Evolutionary conservation across 441 rosid species (phyloP), one percentile per base, ranked within the genome.

Genomic region (Biscutella laevigata): DNA sequence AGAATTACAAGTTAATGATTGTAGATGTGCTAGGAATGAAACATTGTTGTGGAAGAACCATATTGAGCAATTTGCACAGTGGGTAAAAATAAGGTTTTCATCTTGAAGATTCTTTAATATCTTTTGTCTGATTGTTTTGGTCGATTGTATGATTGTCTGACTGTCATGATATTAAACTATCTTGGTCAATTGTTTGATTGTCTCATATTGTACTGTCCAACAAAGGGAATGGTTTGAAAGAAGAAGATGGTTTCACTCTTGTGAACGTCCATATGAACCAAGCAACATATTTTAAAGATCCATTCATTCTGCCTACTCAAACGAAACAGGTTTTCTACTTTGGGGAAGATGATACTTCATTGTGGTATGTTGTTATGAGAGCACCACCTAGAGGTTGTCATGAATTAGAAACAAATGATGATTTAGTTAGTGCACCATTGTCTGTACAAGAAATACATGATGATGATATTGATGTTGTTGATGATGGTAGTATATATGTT

Each of bases 381-480:
- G 46, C 46, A 1, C 15, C 46, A 21, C 46, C 46, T 10, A 41
- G 46, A 11, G 46, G 28, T 2, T 41, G n/a, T 11, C 46, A 41
- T 12, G 46, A 41, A 5, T 22, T 41, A 22, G 16, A 41, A 9
- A 21, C 15, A 2, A 4, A 9, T 1, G 27, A 40, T 4, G 27
- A 40, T 0, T 19, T 40, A 0, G 27, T 40, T 1, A 2, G 27
- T 10, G 14, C 26, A 2, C 27, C 27, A 5, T 1, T 17, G 7
- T 5, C 9, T 4, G n/a, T 41, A 1, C 4, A 40, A 20, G 15
- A 10, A 0, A 1, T 4, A n/a, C 15, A 41, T 1, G 45, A 41
- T 5, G 21, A 21, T 3, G 7, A 9, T 43, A 65, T 66, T 30
- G 70, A 71, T 67, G 69, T 74, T 69, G 29, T 51, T 19, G 27